Evolutionary conservation across 2,329 filamentous ascomycete species (phyloP).

Genomic region (Alternaria longipes): DNA sequence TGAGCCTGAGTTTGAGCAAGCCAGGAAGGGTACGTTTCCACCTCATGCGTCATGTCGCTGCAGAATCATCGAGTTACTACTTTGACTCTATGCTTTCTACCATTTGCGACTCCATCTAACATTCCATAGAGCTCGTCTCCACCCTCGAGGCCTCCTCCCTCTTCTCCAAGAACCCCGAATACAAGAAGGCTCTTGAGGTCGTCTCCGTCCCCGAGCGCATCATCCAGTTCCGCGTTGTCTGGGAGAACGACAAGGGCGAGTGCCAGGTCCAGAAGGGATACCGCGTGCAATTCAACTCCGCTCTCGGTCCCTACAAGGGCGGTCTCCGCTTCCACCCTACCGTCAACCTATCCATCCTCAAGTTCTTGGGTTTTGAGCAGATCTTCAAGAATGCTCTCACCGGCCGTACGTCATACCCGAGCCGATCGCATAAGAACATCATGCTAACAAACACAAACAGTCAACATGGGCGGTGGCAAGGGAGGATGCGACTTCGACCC

Average conservation of each 20-base stretch:
- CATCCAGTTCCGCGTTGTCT: constrained; percentile 96
- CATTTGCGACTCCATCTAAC: constrained; percentile 20
- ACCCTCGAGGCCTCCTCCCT: constrained; percentile 94
- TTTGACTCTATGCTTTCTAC: background rate
- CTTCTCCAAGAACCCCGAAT: constrained; percentile 94
- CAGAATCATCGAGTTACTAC: background rate
- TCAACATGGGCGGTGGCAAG: constrained; percentile 97
- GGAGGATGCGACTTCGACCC: constrained; percentile 98
- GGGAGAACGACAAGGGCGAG: constrained; percentile 92
- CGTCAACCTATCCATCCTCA: constrained; percentile 80
- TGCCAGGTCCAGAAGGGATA: constrained; percentile 93
- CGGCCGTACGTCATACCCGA: constrained; percentile 69
- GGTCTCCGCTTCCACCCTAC: constrained; percentile 94
- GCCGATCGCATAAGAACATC: background rate
- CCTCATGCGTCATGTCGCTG: background rate
- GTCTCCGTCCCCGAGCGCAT: constrained; percentile 92
- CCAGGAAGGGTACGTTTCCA: constrained; percentile 79
- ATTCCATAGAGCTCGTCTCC: constrained; percentile 79
- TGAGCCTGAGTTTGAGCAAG: constrained; percentile 99
- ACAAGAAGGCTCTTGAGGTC: constrained; percentile 87
- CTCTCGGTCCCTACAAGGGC: constrained; percentile 97
- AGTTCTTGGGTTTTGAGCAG: constrained; percentile 99
- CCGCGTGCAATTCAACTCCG: constrained; percentile 98
- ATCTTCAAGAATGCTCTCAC: constrained; percentile 99
- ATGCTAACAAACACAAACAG: constrained; percentile 52